Percentiles rank a stretch among this genome's conserved stretches.
Conservation (phyloP, 345 rosid species). For the Populus davidiana region DNA sequence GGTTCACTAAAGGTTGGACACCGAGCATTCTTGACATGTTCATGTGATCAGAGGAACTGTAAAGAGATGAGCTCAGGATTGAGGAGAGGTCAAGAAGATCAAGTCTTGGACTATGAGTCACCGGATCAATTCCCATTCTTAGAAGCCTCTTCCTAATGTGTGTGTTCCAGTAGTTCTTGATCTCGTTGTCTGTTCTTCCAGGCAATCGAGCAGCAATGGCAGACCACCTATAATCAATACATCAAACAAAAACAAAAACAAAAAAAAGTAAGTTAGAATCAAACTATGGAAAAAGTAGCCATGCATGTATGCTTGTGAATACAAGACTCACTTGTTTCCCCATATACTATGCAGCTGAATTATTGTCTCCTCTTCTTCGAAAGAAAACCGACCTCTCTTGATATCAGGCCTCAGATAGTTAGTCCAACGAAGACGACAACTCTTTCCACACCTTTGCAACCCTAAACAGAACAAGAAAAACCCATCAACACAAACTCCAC, state of each 20-base stretch:
- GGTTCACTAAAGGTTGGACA: slow-evolving; percentile 15
- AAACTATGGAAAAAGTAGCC: background rate
- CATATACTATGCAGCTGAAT: slow-evolving; percentile 24
- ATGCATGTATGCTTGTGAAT: background rate
- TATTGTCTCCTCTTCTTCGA: slow-evolving; percentile 29
- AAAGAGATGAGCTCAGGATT: slow-evolving; percentile 16
- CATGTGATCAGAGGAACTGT: slow-evolving; percentile 5
- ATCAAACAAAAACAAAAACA: background rate
- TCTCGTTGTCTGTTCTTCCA: slow-evolving; percentile 28
- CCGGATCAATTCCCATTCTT: slow-evolving; percentile 29
- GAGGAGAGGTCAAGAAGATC: slow-evolving; percentile 28
- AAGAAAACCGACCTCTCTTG: slow-evolving; percentile 30
- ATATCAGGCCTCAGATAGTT: slow-evolving; percentile 31
- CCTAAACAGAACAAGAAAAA: background rate
- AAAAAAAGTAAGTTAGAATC: background rate
- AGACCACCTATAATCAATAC: slow-evolving; percentile 14
- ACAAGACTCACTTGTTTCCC: slow-evolving; percentile 25
- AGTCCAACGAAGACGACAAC: slow-evolving; percentile 37
- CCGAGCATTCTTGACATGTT: slow-evolving; percentile 16
- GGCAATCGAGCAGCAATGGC: slow-evolving; percentile 30
- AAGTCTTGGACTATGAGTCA: slow-evolving; percentile 23
- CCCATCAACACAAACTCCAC: background rate
- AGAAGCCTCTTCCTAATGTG: slow-evolving; percentile 27
- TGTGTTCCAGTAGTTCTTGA: slow-evolving; percentile 33
- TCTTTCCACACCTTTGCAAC: slow-evolving; percentile 32